Evolutionary conservation across 108 stramenopile species (phyloP).

Genomic region (Aurantiochytrium sp.): DNA sequence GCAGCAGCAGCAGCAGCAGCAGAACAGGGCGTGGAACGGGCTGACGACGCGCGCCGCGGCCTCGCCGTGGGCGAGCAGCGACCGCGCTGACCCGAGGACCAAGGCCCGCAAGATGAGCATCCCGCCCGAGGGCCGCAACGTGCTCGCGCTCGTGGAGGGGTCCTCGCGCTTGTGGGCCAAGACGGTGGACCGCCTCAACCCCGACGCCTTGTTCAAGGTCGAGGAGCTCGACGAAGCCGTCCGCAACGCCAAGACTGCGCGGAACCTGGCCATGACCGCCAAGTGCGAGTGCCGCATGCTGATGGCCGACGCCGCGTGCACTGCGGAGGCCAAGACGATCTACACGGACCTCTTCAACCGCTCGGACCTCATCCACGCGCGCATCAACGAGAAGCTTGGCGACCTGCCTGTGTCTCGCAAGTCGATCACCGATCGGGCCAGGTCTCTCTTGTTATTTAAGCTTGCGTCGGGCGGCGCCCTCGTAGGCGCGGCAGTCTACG

Average conservation of each 20-base stretch:
- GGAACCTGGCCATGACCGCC: not conserved
- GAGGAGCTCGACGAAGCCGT: not conserved
- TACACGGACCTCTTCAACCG: not conserved
- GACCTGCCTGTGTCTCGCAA: not conserved
- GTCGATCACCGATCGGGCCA: too few relatives aligned
- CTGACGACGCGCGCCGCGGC: too few relatives aligned
- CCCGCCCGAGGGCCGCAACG: not conserved
- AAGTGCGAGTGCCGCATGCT: not conserved
- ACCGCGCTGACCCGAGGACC: too few relatives aligned
- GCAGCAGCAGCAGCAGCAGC: too few relatives aligned
- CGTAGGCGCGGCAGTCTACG: too few relatives aligned
- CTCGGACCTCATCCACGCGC: not conserved
- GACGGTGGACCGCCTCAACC: not conserved
- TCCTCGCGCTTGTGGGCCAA: not conserved
- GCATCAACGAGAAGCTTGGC: not conserved
- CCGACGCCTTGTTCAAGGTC: not conserved
- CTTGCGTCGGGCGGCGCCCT: too few relatives aligned
- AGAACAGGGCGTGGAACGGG: too few relatives aligned
- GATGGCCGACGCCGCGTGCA: not conserved
- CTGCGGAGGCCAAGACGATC: not conserved
- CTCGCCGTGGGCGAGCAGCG: too few relatives aligned
- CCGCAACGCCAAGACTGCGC: not conserved
- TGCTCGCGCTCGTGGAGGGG: not conserved
- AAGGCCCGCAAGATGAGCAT: not conserved
- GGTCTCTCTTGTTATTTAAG: too few relatives aligned